Percentiles rank a stretch among this genome's conserved stretches.
Evolutionary conservation across 1,284 basidiomycete species (phyloP).

Genomic region (Tausonia pullulans): DNA sequence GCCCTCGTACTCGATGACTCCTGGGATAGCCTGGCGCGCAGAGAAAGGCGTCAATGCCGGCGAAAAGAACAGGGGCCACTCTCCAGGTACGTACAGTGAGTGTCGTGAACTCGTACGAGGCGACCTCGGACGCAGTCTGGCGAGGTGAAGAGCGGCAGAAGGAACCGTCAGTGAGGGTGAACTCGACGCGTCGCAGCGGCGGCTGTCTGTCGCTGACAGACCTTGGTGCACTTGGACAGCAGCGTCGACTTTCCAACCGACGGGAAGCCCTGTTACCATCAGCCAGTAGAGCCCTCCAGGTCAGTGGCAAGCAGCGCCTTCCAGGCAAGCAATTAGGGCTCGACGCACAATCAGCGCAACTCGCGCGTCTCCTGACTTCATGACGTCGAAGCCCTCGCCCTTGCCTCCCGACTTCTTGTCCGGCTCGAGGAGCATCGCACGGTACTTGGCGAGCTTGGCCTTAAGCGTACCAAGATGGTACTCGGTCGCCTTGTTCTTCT

Average conservation of each 20-base stretch:
- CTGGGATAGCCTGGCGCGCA: constrained; percentile 65
- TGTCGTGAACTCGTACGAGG: constrained; percentile 94
- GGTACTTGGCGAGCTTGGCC: constrained; percentile 82
- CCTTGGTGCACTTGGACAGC: constrained; percentile 75
- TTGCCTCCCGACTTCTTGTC: constrained; percentile 64
- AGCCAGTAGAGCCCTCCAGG: too few species aligned
- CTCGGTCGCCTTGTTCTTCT: constrained; percentile 67
- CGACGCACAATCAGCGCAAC: constrained; percentile 66
- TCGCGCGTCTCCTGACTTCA: constrained; percentile 86
- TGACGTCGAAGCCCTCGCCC: constrained; percentile 84
- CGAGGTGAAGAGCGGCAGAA: too few species aligned
- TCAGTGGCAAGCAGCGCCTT: too few species aligned
- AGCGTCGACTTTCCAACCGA: constrained; percentile 86
- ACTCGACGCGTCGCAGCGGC: too few species aligned
- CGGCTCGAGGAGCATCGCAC: constrained; percentile 79
- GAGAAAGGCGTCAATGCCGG: background rate
- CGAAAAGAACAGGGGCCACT: background rate
- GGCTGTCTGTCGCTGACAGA: too few species aligned
- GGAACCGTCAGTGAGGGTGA: too few species aligned
- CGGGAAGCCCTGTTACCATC: constrained; percentile 1
- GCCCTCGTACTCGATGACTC: constrained; percentile 86
- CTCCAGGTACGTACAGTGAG: constrained; percentile 49
- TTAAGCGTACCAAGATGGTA: constrained; percentile 75
- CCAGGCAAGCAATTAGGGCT: constrained; percentile 3
- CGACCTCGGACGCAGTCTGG: constrained; percentile 65